Evolutionary conservation across 805 yeast species (phyloP).

Genomic region (Candida nanaspora): DNA sequence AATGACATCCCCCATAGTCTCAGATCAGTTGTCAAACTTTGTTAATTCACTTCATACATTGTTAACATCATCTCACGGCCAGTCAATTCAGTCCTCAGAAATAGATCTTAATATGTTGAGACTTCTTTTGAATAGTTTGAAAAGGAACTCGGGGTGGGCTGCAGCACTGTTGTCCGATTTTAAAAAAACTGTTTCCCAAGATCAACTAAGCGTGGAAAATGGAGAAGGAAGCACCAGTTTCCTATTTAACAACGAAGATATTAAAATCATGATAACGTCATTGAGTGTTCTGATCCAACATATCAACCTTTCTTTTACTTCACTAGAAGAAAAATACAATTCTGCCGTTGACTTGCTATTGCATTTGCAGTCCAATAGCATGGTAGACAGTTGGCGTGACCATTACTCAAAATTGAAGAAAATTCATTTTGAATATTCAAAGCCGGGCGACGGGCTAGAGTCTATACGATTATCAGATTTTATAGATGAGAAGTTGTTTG

Average conservation of each 20-base stretch:
- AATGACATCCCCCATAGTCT: conserved; percentile 22
- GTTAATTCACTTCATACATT: conserved; percentile 10
- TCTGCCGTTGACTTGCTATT: conserved; percentile 26
- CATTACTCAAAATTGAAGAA: conserved; percentile 22
- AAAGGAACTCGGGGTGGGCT: conserved; percentile 32
- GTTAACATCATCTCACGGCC: conserved; percentile 4
- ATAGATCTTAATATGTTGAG: conserved; percentile 29
- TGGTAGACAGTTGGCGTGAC: conserved; percentile 34
- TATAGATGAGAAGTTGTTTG: conserved; percentile 24
- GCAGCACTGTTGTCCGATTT: conserved; percentile 29
- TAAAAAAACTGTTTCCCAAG: conserved; percentile 18
- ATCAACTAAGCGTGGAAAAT: not conserved
- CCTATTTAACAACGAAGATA: conserved; percentile 19
- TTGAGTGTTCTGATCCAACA: conserved; percentile 45
- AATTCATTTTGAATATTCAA: conserved; percentile 18
- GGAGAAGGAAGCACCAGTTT: conserved; percentile 10
- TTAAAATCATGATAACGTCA: conserved; percentile 40
- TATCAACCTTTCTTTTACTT: conserved; percentile 36
- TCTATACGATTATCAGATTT: conserved; percentile 24
- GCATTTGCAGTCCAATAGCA: conserved; percentile 32
- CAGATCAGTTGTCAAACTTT: conserved; percentile 14
- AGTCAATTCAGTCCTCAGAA: conserved; percentile 14
- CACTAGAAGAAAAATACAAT: conserved; percentile 32
- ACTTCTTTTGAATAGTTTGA: conserved; percentile 28
- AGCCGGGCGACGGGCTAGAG: conserved; percentile 6